These are phyloP conservation scores for Papiliotrema terrestris DNA, from an alignment of 1,284 basidiomycete species.

Conservation along the genomic window DNA sequence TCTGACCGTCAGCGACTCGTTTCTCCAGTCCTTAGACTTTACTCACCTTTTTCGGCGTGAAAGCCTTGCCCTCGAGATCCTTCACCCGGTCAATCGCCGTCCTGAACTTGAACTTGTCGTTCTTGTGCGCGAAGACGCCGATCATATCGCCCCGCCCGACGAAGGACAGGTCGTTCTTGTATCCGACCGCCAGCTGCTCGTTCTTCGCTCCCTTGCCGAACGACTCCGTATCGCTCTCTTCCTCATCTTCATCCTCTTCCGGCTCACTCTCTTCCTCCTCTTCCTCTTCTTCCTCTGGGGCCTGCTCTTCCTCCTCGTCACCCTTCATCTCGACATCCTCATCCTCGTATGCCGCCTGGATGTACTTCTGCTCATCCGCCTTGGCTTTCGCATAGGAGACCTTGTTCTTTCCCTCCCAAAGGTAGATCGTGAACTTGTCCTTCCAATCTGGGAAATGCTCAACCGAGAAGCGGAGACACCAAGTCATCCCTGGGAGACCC, in stretches of 20 bases:
- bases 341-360: constrained; percentile 68
- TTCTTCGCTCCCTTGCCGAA: constrained; percentile 63
- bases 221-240: constrained; percentile 48
- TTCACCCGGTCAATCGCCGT: constrained; percentile 83
- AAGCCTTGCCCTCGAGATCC: constrained; percentile 75
- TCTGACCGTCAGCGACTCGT: constrained; percentile 52
- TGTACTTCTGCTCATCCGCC: constrained; percentile 62
- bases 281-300: constrained; percentile 59
- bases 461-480: constrained; percentile 72
- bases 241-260: constrained; percentile 51
- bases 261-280: constrained; percentile 57
- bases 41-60: constrained; percentile 79
- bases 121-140: constrained; percentile 88
- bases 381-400: constrained; percentile 76
- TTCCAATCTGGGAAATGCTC: constrained; percentile 64
- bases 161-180: constrained; percentile 93
- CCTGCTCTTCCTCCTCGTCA: constrained; percentile 36
- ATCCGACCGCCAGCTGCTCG: constrained; percentile 88
- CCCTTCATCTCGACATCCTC: constrained; percentile 73
- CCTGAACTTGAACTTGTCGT: constrained; percentile 77
- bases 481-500: constrained; percentile 63
- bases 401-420: constrained; percentile 82
- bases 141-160: constrained; percentile 95
- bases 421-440: constrained; percentile 62
- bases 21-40: neutral